Percentiles rank a stretch among this genome's conserved stretches.
Evolutionary conservation across 2,329 filamentous ascomycete species (phyloP).

Genomic region (Verticillium tricorpus): DNA sequence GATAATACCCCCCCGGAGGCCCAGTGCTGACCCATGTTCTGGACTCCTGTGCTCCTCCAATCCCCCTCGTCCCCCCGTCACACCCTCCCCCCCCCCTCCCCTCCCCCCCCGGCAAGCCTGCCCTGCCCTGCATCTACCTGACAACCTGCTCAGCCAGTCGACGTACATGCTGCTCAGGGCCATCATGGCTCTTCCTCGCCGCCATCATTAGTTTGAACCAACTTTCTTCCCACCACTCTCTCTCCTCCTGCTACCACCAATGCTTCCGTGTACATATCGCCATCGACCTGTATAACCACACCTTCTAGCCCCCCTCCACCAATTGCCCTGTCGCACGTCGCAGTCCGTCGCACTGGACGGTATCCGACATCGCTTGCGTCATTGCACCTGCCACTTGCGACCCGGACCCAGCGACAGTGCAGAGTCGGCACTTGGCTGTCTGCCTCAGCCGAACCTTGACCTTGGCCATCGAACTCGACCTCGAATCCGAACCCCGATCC

Average conservation of each 20-base stretch:
- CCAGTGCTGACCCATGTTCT: neutral
- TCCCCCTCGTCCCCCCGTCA: neutral
- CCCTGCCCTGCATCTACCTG: neutral
- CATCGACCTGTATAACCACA: neutral
- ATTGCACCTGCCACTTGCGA: neutral
- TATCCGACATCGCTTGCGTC: neutral
- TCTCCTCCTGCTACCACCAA: neutral
- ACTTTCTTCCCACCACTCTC: slow-evolving; percentile 7
- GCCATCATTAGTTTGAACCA: neutral
- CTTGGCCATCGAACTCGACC: neutral
- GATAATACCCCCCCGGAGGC: neutral
- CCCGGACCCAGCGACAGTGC: neutral
- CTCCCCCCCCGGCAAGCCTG: neutral
- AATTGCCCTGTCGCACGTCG: neutral
- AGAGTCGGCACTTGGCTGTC: neutral
- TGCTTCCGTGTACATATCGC: neutral
- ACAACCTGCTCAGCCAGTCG: neutral
- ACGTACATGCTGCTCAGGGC: neutral
- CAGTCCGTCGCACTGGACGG: neutral
- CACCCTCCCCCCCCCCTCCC: too few relatives aligned
- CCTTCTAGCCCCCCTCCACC: neutral
- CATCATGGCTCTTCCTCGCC: neutral
- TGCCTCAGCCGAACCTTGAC: neutral
- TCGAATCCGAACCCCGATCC: neutral
- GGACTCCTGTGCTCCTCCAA: neutral